These are phyloP conservation scores for Pythium aristosporum DNA, from an alignment of 352 stramenopile genomes.

Conservation along the genomic window DNA sequence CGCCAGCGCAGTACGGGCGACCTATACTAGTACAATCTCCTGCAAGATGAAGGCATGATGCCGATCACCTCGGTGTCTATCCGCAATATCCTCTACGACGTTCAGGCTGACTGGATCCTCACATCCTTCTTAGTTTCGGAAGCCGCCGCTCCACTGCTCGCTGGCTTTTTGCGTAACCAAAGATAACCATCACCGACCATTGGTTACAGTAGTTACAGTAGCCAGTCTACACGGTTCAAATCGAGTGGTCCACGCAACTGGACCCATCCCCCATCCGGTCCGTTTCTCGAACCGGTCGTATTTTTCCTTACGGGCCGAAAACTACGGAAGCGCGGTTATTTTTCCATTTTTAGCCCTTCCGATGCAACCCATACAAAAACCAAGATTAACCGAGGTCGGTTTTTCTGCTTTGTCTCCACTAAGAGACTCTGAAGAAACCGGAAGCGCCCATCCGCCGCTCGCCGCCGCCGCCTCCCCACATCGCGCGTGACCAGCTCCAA, in stretches of 20 bases:
- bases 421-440: not conserved
- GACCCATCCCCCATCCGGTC: not conserved
- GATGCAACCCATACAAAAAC: constrained; percentile 11
- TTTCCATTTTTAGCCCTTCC: constrained; percentile 30
- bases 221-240: constrained; percentile 8
- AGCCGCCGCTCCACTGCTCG: too few relatives aligned
- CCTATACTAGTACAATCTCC: too few relatives aligned
- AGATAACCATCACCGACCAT: too few relatives aligned
- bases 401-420: not conserved
- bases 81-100: too few relatives aligned
- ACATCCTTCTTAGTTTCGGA: too few relatives aligned
- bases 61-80: too few relatives aligned
- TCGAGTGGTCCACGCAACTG: constrained; percentile 10
- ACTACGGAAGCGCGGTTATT: constrained; percentile 12
- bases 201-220: not conserved
- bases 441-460: not conserved
- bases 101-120: too few relatives aligned
- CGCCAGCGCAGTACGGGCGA: too few relatives aligned
- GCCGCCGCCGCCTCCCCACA: not conserved
- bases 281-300: constrained; percentile 14
- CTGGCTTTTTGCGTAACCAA: not conserved
- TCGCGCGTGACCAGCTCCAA: not conserved
- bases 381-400: constrained; percentile 2
- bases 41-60: too few relatives aligned
- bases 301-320: not conserved